Base-by-base conservation (phyloP, 768 basidiomycete species). In the Clitopilus hobsonii region DNA sequence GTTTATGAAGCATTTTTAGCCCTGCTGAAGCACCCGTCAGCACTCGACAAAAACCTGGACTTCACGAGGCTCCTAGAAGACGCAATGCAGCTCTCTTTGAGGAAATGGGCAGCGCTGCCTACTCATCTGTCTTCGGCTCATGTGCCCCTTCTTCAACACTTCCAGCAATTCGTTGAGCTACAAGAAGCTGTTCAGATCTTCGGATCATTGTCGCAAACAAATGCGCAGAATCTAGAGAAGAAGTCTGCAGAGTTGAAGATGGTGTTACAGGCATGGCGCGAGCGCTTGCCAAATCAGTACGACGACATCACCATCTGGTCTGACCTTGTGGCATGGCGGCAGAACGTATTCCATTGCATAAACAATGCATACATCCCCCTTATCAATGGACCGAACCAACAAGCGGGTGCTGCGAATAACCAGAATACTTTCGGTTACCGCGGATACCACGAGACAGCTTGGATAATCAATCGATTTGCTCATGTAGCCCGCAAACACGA, bases 401-500 rank as follows among this genome's bases (percentile, higher is more conserved):
- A 72, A 23, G 74, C 75, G 38, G 78, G 75, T 41, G 67, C 81
- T 16, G 72, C 81, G 22, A 79, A 74, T 30, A 88, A 80, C 56
- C 74, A 86, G 38, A 91, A 85, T 54, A 94, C 92, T 1, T 90
- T 85, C 64, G 96, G 94, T 6, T 98, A 93, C 67, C 84, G 97
- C 51, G 97, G 97, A 6, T 98, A 92, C 69, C 97, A 99, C 66
- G 97, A 99, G 74, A 98, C 94, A 0, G 97, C 97, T 6, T 99
- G 97, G 97, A 98, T 97, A 66, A 98, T 98, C 75, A 99, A 99
- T 68, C 88, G 97, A 14, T 98, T 99, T 65, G 97, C 97, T 7
- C 96, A 99, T 71, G 94, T 98, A 53, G 97, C 97, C 20, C 82
- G 97, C 55, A 96, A 98, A 71, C 97, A 99, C 65, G 91, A 95